A percentile compares a stretch with the other conserved stretches of the same genome.
These are phyloP conservation scores for Cercospora sojina DNA, from an alignment of 2,329 filamentous ascomycete genomes.

Conservation along the genomic window DNA sequence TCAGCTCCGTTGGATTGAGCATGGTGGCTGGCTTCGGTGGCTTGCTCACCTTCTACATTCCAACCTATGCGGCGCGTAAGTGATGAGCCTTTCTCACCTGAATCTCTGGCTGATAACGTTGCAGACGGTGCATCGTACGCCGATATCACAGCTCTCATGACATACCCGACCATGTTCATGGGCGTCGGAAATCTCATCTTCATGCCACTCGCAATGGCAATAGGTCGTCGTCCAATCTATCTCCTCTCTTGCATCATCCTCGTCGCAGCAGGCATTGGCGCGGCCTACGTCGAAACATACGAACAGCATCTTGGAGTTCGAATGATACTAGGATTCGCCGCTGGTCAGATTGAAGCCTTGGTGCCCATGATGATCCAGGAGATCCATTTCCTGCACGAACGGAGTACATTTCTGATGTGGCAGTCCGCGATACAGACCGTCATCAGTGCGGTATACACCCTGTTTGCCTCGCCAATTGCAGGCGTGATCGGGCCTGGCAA, in stretches of 20 bases:
- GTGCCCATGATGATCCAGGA: conserved; percentile 39
- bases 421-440: conserved; percentile 46
- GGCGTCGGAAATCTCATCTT: conserved; percentile 36
- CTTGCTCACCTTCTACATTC: conserved; percentile 45
- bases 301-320: conserved; percentile 34
- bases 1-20: conserved; percentile 43
- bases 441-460: conserved; percentile 40
- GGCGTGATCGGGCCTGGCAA: conserved; percentile 43
- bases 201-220: conserved; percentile 39
- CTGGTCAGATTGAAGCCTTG: conserved; percentile 29
- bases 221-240: conserved; percentile 39
- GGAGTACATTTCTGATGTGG: conserved; percentile 44
- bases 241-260: conserved; percentile 34
- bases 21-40: conserved; percentile 47
- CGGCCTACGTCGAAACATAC: conserved; percentile 28
- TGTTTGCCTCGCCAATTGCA: conserved; percentile 47
- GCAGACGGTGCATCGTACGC: conserved; percentile 40
- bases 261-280: conserved; percentile 32
- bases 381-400: conserved; percentile 49
- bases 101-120: neutral
- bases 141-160: conserved; percentile 43
- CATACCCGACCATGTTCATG: conserved; percentile 39
- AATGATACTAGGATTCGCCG: conserved; percentile 36
- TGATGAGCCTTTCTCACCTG: neutral
- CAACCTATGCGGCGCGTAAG: conserved; percentile 37